Evolutionary conservation across 768 basidiomycete species (phyloP).

Genomic region (Suillus clintonianus): DNA sequence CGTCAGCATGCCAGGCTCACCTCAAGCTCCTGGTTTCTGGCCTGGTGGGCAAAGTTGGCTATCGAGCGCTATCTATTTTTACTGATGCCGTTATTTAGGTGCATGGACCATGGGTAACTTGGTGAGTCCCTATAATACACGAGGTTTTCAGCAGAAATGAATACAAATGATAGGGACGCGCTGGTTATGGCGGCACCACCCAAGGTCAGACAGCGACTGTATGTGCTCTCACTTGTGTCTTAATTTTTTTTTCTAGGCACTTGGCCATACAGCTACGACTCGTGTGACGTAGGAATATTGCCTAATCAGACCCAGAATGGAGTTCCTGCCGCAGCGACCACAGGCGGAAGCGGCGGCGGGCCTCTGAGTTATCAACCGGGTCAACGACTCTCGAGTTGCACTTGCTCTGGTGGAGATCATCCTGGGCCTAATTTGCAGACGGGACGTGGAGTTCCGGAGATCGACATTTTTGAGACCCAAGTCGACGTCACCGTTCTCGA

Average conservation of each 20-base stretch:
- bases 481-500: conserved; percentile 49
- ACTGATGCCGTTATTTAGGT: conserved; percentile 32
- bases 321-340: conserved; percentile 57
- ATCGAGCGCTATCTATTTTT: neutral
- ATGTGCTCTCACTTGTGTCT: conserved; percentile 5
- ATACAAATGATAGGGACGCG: conserved; percentile 58
- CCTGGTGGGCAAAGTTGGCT: conserved; percentile 57
- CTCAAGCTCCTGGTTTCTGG: conserved; percentile 74
- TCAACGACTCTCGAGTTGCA: conserved; percentile 85
- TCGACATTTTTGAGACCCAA: conserved; percentile 90
- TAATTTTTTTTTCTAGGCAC: conserved; percentile 32
- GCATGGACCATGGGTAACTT: conserved; percentile 81
- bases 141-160: conserved; percentile 12
- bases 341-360: conserved; percentile 49
- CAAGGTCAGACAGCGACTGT: conserved; percentile 48
- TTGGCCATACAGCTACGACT: conserved; percentile 83
- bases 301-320: conserved; percentile 75
- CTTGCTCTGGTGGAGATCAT: conserved; percentile 83
- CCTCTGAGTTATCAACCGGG: conserved; percentile 81
- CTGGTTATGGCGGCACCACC: conserved; percentile 88
- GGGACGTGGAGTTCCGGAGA: conserved; percentile 86
- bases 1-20: conserved; percentile 72
- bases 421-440: conserved; percentile 73
- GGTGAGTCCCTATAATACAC: conserved; percentile 24
- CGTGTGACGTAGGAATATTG: conserved; percentile 86